Evolutionary conservation across 2,329 filamentous ascomycete species (phyloP).

Genomic region (Hypocrella siamensis): DNA sequence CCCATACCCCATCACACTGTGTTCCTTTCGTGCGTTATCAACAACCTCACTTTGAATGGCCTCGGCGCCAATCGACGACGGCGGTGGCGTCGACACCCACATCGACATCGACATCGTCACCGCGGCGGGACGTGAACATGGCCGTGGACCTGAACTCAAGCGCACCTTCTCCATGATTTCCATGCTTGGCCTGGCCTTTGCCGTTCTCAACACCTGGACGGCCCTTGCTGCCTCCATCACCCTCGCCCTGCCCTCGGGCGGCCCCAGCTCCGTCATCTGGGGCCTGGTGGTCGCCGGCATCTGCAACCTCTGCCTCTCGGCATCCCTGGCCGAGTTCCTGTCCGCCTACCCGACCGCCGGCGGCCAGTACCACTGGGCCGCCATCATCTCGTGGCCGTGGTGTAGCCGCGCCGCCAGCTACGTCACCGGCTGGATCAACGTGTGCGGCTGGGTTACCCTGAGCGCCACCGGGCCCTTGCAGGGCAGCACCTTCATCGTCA

Average conservation of each 20-base stretch:
- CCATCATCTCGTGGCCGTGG: conserved; percentile 41
- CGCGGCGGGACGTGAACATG: no score
- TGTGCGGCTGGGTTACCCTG: conserved; percentile 56
- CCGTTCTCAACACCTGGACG: conserved; percentile 34
- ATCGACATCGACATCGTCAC: no score
- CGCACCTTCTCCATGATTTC: conserved; percentile 33
- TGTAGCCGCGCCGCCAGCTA: conserved; percentile 51
- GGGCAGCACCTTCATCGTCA: conserved; percentile 49
- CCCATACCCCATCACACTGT: no score
- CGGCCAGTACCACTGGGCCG: conserved; percentile 60
- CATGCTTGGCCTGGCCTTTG: conserved; percentile 31
- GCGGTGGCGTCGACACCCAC: no score
- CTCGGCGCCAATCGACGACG: no score
- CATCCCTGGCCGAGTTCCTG: conserved; percentile 55
- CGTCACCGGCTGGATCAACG: conserved; percentile 59
- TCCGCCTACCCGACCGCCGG: conserved; percentile 45
- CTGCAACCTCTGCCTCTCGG: conserved; percentile 55
- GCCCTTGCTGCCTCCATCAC: conserved; percentile 30
- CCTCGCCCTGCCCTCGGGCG: conserved; percentile 49
- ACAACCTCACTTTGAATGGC: no score
- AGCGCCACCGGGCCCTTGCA: conserved; percentile 53
- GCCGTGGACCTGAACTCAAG: conserved; percentile 31
- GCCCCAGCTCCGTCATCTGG: conserved; percentile 58
- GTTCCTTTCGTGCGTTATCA: no score
- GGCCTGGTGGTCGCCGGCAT: conserved; percentile 45